These are phyloP conservation scores for Halenospora varia DNA, from an alignment of 495 filamentous ascomycete species.

Conservation along the genomic window DNA sequence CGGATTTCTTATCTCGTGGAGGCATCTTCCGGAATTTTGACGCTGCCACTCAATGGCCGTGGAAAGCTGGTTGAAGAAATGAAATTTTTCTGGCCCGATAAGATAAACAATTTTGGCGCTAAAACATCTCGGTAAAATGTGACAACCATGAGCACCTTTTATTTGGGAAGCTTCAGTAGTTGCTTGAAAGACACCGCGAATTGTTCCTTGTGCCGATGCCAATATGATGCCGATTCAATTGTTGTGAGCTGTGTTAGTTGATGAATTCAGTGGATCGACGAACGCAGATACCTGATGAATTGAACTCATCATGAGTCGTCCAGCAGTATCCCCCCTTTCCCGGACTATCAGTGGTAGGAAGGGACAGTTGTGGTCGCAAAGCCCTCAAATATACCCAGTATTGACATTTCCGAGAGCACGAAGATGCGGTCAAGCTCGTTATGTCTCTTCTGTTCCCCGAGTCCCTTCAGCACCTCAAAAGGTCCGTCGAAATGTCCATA, in stretches of 20 bases:
- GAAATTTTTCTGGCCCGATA: slow-evolving; percentile 13
- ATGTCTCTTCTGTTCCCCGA: not conserved
- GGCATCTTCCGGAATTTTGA: slow-evolving; percentile 15
- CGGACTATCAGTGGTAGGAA: not conserved
- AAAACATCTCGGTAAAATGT: not conserved
- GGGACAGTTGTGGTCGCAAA: not conserved
- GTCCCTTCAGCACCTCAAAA: not conserved
- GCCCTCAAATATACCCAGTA: not conserved
- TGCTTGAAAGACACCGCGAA: no score
- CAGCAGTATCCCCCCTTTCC: not conserved
- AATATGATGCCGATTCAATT: no score
- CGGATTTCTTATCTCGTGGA: slow-evolving; percentile 19
- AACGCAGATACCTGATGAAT: no score
- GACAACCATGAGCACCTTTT: no score
- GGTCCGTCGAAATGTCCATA: not conserved
- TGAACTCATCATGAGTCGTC: not conserved
- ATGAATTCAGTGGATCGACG: no score
- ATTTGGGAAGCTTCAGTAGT: no score
- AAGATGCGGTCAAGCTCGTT: not conserved
- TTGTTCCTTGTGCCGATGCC: no score
- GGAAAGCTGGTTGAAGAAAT: not conserved
- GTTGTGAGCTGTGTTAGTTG: no score
- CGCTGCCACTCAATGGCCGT: not conserved
- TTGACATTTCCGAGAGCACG: not conserved
- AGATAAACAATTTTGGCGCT: slow-evolving; percentile 6